Conservation (phyloP, 176 grass and related monocot genomes). For the Olyra latifolia region DNA sequence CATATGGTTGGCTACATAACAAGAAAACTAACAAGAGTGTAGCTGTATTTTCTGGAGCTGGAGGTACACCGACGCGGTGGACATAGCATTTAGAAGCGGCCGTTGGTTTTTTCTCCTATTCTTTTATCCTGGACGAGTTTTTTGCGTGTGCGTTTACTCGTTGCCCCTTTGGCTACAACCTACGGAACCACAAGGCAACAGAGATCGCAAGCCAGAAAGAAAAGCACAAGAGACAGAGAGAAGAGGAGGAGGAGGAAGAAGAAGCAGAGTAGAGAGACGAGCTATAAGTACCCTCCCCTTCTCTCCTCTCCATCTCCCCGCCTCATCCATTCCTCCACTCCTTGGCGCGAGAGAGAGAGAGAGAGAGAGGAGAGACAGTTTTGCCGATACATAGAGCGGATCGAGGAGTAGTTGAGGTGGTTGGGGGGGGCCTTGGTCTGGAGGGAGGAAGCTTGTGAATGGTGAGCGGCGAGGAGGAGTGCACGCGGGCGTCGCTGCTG, state of each 20-base stretch:
- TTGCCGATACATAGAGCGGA: neutral
- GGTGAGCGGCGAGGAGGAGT: slow-evolving; percentile 44
- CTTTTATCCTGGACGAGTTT: neutral
- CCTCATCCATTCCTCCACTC: slow-evolving; percentile 1
- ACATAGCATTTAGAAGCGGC: neutral
- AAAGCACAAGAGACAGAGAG: neutral
- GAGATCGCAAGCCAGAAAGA: neutral
- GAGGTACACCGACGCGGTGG: neutral
- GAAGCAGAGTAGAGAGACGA: neutral
- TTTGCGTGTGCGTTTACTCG: slow-evolving; percentile 44
- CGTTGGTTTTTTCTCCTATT: neutral
- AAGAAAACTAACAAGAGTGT: no score
- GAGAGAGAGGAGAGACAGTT: neutral
- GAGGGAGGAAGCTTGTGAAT: slow-evolving; percentile 26
- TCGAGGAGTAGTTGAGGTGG: neutral
- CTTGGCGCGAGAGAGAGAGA: no score
- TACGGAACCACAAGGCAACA: neutral
- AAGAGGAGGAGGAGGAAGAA: neutral
- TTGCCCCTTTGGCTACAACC: neutral
- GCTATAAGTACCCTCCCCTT: slow-evolving; percentile 31
- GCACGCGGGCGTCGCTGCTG: slow-evolving; percentile 43
- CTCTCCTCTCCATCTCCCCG: neutral
- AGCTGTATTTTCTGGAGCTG: neutral
- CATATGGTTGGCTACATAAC: no score
- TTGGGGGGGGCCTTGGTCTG: neutral